A percentile compares a stretch with the other conserved stretches of the same genome.
Conservation (phyloP, 2,329 filamentous ascomycete genomes). For the Cladophialophora carrionii region DNA sequence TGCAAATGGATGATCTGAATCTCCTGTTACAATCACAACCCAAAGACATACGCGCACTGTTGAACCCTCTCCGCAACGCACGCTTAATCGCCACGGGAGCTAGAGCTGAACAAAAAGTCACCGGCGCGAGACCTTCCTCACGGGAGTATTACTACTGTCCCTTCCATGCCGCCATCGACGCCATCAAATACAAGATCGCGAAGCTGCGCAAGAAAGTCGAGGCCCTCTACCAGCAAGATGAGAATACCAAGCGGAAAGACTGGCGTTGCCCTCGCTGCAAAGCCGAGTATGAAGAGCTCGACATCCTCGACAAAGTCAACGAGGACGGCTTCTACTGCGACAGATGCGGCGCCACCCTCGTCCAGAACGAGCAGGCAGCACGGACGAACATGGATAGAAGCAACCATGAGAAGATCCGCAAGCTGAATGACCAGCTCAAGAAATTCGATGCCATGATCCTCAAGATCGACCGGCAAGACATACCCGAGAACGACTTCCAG, state of each 20-base stretch:
- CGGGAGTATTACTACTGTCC: constrained; percentile 98
- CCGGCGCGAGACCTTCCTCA: constrained; percentile 77
- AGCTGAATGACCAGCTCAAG: constrained; percentile 54
- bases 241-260: constrained; percentile 72
- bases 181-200: constrained; percentile 92
- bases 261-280: constrained; percentile 82
- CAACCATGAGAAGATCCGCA: constrained; percentile 56
- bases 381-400: constrained; percentile 48
- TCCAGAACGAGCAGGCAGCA: constrained; percentile 51
- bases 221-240: constrained; percentile 74
- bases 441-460: constrained; percentile 53
- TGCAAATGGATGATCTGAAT: constrained; percentile 85
- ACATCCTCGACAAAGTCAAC: constrained; percentile 76
- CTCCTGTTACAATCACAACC: constrained; percentile 85
- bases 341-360: constrained; percentile 63
- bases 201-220: constrained; percentile 87
- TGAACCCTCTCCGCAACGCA: constrained; percentile 81
- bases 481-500: constrained; percentile 55
- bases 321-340: constrained; percentile 78
- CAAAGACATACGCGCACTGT: constrained; percentile 89
- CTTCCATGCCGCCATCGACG: constrained; percentile 90
- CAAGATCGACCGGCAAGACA: constrained; percentile 50
- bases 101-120: constrained; percentile 76
- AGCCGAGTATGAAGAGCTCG: constrained; percentile 84
- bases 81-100: constrained; percentile 74